Evolutionary conservation across 306 rosid genomes (phyloP).

Genomic region (Cucumis melo): DNA sequence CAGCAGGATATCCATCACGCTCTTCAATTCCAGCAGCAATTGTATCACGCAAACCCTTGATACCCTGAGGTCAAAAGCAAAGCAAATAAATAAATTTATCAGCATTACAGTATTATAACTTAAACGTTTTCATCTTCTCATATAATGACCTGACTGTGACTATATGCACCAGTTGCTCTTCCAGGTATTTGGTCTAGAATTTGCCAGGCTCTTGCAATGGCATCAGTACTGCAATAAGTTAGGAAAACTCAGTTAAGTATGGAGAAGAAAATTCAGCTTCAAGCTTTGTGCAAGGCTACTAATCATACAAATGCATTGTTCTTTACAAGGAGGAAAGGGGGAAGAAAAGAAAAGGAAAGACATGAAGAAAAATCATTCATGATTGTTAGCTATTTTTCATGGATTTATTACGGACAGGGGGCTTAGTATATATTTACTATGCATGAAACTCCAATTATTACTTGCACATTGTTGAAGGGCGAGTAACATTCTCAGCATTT

Average conservation of each 20-base stretch:
- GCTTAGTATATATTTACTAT: not conserved
- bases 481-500: not conserved
- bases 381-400: not conserved
- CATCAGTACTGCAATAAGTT: conserved; percentile 43
- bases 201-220: conserved; percentile 68
- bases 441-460: not conserved
- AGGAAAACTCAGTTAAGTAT: not conserved
- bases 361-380: not conserved
- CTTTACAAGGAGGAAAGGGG: not conserved
- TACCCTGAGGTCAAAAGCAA: conserved; percentile 38
- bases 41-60: conserved; percentile 70
- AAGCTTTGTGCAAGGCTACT: not conserved
- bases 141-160: conserved; percentile 74
- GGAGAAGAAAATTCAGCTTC: not conserved
- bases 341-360: not conserved
- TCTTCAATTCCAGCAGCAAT: conserved; percentile 78
- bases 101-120: not conserved
- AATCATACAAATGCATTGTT: not conserved
- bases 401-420: not conserved
- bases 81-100: not conserved
- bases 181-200: conserved; percentile 84
- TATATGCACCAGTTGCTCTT: conserved; percentile 87
- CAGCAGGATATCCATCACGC: conserved; percentile 70
- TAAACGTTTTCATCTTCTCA: not conserved
- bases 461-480: not conserved